Conservation (phyloP, 352 stramenopile species). For the Pythium periplocum region DNA sequence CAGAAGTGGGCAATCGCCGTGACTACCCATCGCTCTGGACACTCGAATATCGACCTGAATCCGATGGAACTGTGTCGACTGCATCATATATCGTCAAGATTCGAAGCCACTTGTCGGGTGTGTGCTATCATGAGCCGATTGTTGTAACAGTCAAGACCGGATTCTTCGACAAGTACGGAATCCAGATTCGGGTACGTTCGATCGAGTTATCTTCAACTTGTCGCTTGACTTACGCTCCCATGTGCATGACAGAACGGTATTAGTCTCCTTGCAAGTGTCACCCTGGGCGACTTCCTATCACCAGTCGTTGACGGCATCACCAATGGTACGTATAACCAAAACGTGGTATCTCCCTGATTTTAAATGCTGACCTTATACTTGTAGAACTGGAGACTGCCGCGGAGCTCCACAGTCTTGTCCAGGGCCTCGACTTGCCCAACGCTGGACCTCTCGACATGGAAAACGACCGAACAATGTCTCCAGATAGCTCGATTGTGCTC, state of each 20-base stretch:
- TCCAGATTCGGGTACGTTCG: constrained; percentile 5
- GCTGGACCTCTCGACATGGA: constrained; percentile 5
- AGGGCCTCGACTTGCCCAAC: neutral
- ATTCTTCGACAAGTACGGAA: constrained; percentile 9
- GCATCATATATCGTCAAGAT: constrained; percentile 2
- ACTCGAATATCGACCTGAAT: neutral
- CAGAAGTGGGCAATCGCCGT: constrained; percentile 1
- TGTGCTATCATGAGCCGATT: constrained; percentile 9
- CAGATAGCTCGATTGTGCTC: constrained; percentile 7
- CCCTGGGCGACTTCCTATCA: too few species aligned
- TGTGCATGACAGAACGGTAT: constrained; percentile 1
- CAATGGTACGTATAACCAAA: neutral
- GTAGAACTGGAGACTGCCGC: neutral
- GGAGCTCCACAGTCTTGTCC: neutral
- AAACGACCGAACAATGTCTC: constrained; percentile 1
- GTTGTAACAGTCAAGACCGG: neutral
- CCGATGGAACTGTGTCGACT: neutral
- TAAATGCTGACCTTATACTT: neutral
- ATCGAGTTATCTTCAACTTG: neutral
- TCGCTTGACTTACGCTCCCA: neutral
- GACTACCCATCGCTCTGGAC: constrained; percentile 11
- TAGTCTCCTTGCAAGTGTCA: neutral
- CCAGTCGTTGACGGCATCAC: too few species aligned
- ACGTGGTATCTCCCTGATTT: too few species aligned
- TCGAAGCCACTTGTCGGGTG: constrained; percentile 7